A percentile compares a stretch with the other conserved stretches of the same genome.
Evolutionary conservation across 805 yeast species (phyloP).

Genomic region (Tetrapisispora nanseiensis): DNA sequence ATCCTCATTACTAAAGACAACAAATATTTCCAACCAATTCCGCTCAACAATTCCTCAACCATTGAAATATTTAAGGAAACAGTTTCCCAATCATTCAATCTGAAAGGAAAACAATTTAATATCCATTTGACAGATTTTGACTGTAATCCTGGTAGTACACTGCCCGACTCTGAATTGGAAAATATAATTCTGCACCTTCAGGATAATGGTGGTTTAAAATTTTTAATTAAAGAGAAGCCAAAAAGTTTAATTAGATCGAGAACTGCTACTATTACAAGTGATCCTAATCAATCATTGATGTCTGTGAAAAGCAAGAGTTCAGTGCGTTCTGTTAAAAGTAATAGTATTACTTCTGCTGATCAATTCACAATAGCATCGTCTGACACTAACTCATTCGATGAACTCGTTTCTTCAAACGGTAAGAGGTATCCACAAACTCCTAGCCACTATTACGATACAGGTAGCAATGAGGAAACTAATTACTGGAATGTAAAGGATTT

Average conservation of each 20-base stretch:
- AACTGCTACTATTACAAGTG: slow-evolving; percentile 11
- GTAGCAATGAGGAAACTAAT: slow-evolving; percentile 17
- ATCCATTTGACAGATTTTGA: slow-evolving; percentile 64
- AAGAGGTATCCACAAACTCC: slow-evolving; percentile 29
- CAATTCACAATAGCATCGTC: slow-evolving; percentile 24
- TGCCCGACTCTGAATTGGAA: slow-evolving; percentile 41
- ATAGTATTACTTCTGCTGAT: slow-evolving; percentile 19
- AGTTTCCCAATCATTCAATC: slow-evolving; percentile 31
- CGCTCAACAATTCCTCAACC: slow-evolving; percentile 26
- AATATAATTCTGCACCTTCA: slow-evolving; percentile 30
- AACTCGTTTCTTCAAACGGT: slow-evolving; percentile 14
- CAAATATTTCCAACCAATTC: slow-evolving; percentile 41
- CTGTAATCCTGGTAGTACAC: slow-evolving; percentile 44
- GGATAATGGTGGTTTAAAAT: slow-evolving; percentile 22
- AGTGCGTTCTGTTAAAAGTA: slow-evolving; percentile 19
- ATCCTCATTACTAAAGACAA: slow-evolving; percentile 62
- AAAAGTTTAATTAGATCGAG: slow-evolving; percentile 14
- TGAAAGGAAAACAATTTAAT: slow-evolving; percentile 21
- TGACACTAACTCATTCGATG: slow-evolving; percentile 26
- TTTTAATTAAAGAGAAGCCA: slow-evolving; percentile 23
- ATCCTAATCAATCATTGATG: slow-evolving; percentile 9
- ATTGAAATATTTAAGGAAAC: slow-evolving; percentile 33
- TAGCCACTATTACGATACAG: slow-evolving; percentile 23
- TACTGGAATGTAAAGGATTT: slow-evolving; percentile 25
- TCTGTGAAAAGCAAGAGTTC: slow-evolving; percentile 23